Conservation (phyloP, 2,329 filamentous ascomycete species). For the Macrophomina phaseolina region DNA sequence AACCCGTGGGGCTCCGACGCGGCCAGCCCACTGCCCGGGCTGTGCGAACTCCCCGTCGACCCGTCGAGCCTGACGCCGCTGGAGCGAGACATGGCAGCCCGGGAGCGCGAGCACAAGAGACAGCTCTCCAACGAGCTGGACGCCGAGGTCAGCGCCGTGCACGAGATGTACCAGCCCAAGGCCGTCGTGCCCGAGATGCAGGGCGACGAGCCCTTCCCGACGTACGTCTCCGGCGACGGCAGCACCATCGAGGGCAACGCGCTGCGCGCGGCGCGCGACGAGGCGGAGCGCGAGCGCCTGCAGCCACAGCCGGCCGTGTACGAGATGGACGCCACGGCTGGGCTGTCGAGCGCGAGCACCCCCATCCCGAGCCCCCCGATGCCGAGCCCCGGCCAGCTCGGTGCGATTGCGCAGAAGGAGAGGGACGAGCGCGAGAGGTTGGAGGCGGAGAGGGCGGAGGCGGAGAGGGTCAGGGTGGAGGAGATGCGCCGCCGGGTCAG, state of each 20-base stretch:
- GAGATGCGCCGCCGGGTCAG: background rate
- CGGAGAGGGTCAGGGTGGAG: background rate
- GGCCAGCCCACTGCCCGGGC: background rate
- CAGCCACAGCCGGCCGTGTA: background rate
- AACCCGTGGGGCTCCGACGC: constrained; percentile 5
- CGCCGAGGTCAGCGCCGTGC: background rate
- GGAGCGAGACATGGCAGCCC: background rate
- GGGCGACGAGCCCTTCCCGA: constrained; percentile 18
- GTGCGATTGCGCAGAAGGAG: background rate
- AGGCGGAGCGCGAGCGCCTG: background rate
- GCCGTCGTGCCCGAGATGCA: background rate
- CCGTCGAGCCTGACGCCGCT: background rate
- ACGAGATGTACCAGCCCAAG: constrained; percentile 26
- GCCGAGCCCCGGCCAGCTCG: constrained; percentile 1
- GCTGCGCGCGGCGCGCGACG: background rate
- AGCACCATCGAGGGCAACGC: background rate
- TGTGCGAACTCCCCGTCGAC: background rate
- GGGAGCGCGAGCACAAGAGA: constrained; percentile 10
- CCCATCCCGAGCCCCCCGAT: background rate
- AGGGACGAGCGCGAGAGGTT: background rate
- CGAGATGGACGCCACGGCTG: constrained; percentile 12
- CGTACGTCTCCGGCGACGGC: background rate
- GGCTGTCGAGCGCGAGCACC: background rate
- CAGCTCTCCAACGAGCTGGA: constrained; percentile 13
- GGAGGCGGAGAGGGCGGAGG: constrained; percentile 9